Evolutionary conservation across 306 rosid species (phyloP).

Genomic region (Glycine tomentella): DNA sequence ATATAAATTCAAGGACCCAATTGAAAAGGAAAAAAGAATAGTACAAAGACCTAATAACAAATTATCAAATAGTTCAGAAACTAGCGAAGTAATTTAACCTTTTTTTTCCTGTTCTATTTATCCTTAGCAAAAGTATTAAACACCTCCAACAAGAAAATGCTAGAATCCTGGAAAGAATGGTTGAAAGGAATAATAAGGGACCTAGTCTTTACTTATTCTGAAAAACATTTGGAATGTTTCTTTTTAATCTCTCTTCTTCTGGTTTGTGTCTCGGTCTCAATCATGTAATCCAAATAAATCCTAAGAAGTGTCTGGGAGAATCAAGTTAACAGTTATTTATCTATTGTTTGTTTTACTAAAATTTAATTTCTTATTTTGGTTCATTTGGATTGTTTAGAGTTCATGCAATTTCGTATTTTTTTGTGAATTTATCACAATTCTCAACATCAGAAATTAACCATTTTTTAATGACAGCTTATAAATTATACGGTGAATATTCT

Average conservation of each 20-base stretch:
- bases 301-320: neutral
- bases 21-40: no score
- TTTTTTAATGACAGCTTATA: neutral
- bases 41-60: no score
- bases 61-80: no score
- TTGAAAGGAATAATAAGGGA: neutral
- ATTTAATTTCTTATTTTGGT: no score
- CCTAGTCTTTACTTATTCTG: neutral
- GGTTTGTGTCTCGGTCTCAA: neutral
- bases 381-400: neutral
- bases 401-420: neutral
- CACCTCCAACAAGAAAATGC: neutral
- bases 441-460: no score
- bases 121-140: neutral
- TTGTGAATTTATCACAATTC: neutral
- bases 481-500: neutral
- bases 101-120: neutral
- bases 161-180: neutral
- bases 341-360: no score
- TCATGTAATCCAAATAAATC: neutral
- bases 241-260: neutral
- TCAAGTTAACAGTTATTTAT: neutral
- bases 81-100: no score
- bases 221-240: neutral
- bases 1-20: no score